Base-by-base conservation (phyloP, 108 stramenopile species). In the Pseudonitzschia delicatissima region DNA sequence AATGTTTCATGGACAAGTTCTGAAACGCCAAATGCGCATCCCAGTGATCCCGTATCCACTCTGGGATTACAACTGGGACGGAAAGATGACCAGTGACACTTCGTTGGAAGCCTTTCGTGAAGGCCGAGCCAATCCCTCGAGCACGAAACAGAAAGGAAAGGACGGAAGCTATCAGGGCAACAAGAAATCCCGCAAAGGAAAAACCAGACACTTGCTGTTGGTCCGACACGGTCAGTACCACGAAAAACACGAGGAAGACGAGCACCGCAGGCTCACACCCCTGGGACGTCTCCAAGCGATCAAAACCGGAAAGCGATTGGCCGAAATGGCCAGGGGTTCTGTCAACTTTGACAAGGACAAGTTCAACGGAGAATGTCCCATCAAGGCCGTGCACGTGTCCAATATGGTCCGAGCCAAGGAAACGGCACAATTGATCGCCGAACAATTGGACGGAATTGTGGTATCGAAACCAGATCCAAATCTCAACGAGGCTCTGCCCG, bases 141-240 rank as follows among this genome's bases (percentile, higher is more conserved):
- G 7, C 51, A 27, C 26, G 4, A 23, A 23, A 8, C 6, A 53
- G 26, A 53, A 42, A 31, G 5, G 18, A 45, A 2, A 26, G 31
- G 23, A 53, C 5, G 12, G 7, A 53, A 4, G 52, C 12, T 12
- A 28, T 13, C 4, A 53, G 3, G 13, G 13, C 28, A 29, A 26
- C 4, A 37, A 33, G 13, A 35, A 35, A 13, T 4, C 15, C 20
- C 31, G 0, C 3, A 18, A 3, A n/a, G 8, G 26, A 28, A 47
- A 88, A 26, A 91, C 95, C 4, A 80, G 91, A 39, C 95, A 96
- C 67, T 77, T 96, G 47, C 78, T 96, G 59, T 52, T 93, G 52
- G 80, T 96, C 23, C 72, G 95, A 44, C 95, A 96, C 76, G 95
- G 95, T 47, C 95, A 96, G 66, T 96, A 96, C 76, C 92, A 96